Evolutionary conservation across 495 filamentous ascomycete species (phyloP).

Genomic region (Neurospora sp.): DNA sequence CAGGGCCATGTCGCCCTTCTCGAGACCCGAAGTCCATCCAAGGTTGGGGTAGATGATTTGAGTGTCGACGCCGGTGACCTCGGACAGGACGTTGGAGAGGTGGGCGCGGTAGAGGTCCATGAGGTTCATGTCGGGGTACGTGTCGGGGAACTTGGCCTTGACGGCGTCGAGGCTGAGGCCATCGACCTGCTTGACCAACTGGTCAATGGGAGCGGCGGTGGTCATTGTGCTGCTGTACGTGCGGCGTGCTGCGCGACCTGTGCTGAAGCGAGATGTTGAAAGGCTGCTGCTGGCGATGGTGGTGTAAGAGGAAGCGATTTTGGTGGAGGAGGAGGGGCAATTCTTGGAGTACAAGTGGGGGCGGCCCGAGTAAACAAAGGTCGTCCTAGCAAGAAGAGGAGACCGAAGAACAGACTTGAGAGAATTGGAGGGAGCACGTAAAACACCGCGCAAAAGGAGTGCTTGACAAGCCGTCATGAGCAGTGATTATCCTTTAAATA

Average conservation of each 20-base stretch:
- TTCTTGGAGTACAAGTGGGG: neutral
- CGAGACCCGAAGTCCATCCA: conserved; percentile 71
- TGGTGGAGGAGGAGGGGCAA: neutral
- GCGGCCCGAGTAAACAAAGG: neutral
- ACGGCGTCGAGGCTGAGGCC: conserved; percentile 28
- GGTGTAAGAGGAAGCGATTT: neutral
- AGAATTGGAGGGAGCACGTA: neutral
- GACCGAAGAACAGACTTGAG: neutral
- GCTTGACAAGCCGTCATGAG: neutral
- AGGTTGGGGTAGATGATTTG: conserved; percentile 73
- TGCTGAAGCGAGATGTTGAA: neutral
- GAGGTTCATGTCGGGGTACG: conserved; percentile 64
- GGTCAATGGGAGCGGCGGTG: conserved; percentile 17
- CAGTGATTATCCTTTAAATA: neutral
- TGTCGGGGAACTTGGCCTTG: conserved; percentile 39
- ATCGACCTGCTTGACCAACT: conserved; percentile 29
- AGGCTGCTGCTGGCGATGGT: neutral
- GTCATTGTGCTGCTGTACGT: conserved; percentile 17
- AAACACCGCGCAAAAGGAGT: neutral
- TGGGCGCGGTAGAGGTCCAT: conserved; percentile 83
- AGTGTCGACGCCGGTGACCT: conserved; percentile 63
- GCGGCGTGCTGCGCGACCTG: conserved; percentile 8
- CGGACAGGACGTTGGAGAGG: conserved; percentile 61
- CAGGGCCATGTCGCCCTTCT: conserved; percentile 82
- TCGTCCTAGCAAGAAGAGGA: neutral